A percentile compares a stretch with the other conserved stretches of the same genome.
Conservation (phyloP, 169 alveolate species). For the Plasmodium adleri region DNA sequence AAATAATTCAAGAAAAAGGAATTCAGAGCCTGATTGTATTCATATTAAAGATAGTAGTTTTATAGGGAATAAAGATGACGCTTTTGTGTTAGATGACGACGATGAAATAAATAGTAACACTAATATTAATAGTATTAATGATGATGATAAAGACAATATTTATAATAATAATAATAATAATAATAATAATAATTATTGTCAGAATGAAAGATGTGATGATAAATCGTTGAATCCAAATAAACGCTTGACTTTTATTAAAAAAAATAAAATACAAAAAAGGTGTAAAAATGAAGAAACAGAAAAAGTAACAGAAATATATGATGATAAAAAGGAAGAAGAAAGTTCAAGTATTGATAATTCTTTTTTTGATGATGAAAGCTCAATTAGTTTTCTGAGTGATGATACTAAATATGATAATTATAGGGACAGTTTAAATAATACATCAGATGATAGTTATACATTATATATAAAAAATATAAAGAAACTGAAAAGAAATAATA, state of each 20-base stretch:
- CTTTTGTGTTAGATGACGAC: constrained; percentile 12
- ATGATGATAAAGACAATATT: no score
- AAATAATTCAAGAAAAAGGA: no score
- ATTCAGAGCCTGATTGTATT: constrained; percentile 2
- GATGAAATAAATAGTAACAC: not conserved
- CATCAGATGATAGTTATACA: constrained; percentile 1
- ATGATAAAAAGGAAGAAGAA: constrained; percentile 20
- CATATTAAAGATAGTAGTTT: constrained; percentile 9
- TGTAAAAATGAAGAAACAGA: not conserved
- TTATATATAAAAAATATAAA: not conserved
- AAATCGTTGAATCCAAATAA: no score
- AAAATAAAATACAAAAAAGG: no score
- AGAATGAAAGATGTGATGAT: no score
- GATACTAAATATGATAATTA: constrained; percentile 38
- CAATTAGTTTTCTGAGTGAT: constrained; percentile 59
- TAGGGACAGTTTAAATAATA: constrained; percentile 1
- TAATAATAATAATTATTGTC: no score
- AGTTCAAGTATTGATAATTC: constrained; percentile 24
- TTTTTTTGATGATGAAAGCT: constrained; percentile 50
- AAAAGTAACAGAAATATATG: not conserved
- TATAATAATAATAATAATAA: no score
- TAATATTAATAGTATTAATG: not conserved
- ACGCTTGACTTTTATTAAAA: no score
- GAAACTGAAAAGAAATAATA: not conserved
- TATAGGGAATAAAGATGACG: not conserved